These are phyloP conservation scores for Flaveria bidentis DNA, from an alignment of 129 eudicot genomes.

Conservation along the genomic window DNA sequence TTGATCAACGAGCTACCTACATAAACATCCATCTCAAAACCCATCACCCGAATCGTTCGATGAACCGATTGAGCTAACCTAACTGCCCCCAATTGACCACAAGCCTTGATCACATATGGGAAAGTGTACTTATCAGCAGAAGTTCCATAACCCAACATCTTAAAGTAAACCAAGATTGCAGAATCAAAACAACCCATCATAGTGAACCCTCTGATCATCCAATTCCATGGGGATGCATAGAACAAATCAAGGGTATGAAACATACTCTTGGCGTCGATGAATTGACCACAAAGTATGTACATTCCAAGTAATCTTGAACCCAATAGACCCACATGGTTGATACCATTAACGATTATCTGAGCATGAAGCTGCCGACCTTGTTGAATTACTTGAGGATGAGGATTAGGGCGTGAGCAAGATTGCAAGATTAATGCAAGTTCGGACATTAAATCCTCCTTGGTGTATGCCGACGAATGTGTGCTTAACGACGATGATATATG, in stretches of 20 bases:
- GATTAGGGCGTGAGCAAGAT: slow-evolving; percentile 35
- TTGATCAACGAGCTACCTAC: slow-evolving; percentile 78
- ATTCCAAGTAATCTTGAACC: slow-evolving; percentile 68
- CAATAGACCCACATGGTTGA: slow-evolving; percentile 58
- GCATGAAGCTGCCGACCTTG: slow-evolving; percentile 72
- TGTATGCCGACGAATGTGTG: slow-evolving; percentile 6
- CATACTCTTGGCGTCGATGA: slow-evolving; percentile 49
- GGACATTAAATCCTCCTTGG: slow-evolving; percentile 49
- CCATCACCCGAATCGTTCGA: slow-evolving; percentile 42
- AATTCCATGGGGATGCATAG: slow-evolving; percentile 89
- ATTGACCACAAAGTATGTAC: slow-evolving; percentile 46
- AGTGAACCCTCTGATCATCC: slow-evolving; percentile 84
- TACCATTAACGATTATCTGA: slow-evolving; percentile 62
- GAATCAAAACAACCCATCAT: slow-evolving; percentile 57
- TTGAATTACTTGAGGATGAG: slow-evolving; percentile 23
- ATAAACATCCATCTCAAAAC: slow-evolving; percentile 65
- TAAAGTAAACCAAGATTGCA: slow-evolving; percentile 60
- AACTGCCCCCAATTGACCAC: slow-evolving; percentile 56
- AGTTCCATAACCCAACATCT: slow-evolving; percentile 67
- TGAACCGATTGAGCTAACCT: slow-evolving; percentile 51
- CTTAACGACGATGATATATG: slow-evolving; percentile 27
- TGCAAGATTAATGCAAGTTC: slow-evolving; percentile 48
- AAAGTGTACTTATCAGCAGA: slow-evolving; percentile 77
- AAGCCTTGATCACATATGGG: slow-evolving; percentile 76
- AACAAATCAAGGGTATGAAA: slow-evolving; percentile 55